Evolutionary conservation across 2,329 filamentous ascomycete genomes (phyloP), one percentile per base, ranked within the genome.

Genomic region (Epichloe glyceriae): DNA sequence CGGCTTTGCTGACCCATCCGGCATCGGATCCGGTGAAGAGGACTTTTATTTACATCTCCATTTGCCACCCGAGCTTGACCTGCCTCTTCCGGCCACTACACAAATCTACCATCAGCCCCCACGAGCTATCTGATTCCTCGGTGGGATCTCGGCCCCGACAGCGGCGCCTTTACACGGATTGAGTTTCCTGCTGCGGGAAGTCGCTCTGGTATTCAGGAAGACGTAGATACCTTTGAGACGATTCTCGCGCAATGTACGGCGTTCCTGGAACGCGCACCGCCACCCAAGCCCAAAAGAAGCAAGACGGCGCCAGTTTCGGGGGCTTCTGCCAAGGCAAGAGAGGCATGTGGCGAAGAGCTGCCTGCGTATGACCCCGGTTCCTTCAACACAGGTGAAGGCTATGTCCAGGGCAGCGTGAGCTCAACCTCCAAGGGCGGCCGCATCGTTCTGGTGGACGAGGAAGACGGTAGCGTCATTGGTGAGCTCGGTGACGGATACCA

Each of bases 31-130:
- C 46, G 74, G 79, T 56, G 85, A 90, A 62, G 86, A 96, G 64
- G 93, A 97, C 73, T 97, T 96, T 71, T 97, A 97, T 66, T 81
- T 98, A 5, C 91, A 97, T 67, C 80, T 98, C 22, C 89, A 96
- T 61, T 81, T 97, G 10, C 90, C 91, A 14, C 91, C 91, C 19
- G 91, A 96, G 73, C 81, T 98, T 59, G 91, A 97, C 61, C 79
- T 97, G 5, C 88, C 93, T 5, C 76, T 97, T 14, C 93, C 93
- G 12, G 91, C 91, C 17, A 97, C 90, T 0, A 97, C 93, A 0
- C 91, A 97, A 66, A 93, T 98, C 65, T 97, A 95, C 70, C 89
- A 95, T 67, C 88, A 97, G 69, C 89, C 90, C 91, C 91, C 0
- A 82, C 77, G 56, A 95, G 88, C 72, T 97, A 97, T 64, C 75